Percentiles rank a stretch among this genome's conserved stretches.
phyloP scores from a whole-genome alignment of 2,329 filamentous ascomycete species.

The Paraphoma sp. region DNA sequence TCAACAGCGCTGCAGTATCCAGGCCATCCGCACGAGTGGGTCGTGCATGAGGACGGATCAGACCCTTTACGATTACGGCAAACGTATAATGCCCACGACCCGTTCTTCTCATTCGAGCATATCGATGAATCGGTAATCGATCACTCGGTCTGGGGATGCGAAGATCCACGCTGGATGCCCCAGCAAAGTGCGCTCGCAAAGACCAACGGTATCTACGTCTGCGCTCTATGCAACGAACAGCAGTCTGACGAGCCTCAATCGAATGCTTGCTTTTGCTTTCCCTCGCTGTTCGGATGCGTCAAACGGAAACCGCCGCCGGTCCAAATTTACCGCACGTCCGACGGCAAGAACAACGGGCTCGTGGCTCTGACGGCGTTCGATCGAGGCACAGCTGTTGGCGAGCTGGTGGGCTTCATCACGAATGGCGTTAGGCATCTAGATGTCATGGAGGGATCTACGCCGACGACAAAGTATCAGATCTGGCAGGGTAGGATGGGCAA shows the following conservation, averaged over 20 bases:
- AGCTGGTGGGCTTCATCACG: slow-evolving; percentile 64
- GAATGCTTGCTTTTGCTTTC: slow-evolving; percentile 62
- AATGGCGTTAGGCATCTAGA: slow-evolving; percentile 60
- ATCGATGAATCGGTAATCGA: slow-evolving; percentile 60
- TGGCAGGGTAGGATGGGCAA: slow-evolving; percentile 64
- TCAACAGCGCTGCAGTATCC: slow-evolving; percentile 49
- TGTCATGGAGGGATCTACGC: slow-evolving; percentile 60
- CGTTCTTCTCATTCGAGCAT: slow-evolving; percentile 57
- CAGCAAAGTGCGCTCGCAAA: slow-evolving; percentile 34
- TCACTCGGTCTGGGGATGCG: slow-evolving; percentile 55
- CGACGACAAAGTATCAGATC: slow-evolving; percentile 64
- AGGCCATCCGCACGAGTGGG: slow-evolving; percentile 62
- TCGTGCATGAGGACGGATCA: slow-evolving; percentile 54
- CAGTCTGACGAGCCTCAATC: slow-evolving; percentile 59
- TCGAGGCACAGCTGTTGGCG: slow-evolving; percentile 60
- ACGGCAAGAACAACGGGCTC: slow-evolving; percentile 63
- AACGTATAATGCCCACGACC: slow-evolving; percentile 58
- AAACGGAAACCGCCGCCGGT: slow-evolving; percentile 53
- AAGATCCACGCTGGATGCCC: slow-evolving; percentile 57
- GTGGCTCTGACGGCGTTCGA: slow-evolving; percentile 57
- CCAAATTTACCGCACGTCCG: slow-evolving; percentile 60
- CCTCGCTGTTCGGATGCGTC: slow-evolving; percentile 58
- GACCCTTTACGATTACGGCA: slow-evolving; percentile 52
- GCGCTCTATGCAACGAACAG: slow-evolving; percentile 54
- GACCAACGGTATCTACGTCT: slow-evolving; percentile 45